These are phyloP conservation scores for Schwanniomyces yamadae DNA, from an alignment of 805 yeast species.

Conservation along the genomic window DNA sequence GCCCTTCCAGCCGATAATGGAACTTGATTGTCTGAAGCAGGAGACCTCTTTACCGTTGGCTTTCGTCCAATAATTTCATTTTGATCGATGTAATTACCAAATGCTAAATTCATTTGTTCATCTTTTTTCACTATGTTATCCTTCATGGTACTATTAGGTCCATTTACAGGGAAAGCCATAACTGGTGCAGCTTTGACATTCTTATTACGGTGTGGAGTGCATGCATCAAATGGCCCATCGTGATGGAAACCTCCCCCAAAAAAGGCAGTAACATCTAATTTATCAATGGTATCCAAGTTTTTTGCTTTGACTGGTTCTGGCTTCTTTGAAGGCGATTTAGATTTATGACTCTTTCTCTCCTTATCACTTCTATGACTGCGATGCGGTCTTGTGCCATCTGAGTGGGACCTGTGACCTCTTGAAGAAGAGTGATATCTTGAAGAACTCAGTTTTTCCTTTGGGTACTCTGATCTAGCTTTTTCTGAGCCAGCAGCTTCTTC, in stretches of 20 bases:
- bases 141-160: conserved; percentile 83
- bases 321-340: conserved; percentile 39
- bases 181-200: conserved; percentile 79
- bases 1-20: conserved; percentile 20
- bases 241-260: conserved; percentile 96
- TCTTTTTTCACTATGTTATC: conserved; percentile 53
- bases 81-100: conserved; percentile 55
- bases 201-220: conserved; percentile 93
- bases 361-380: conserved; percentile 12
- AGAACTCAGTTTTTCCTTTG: conserved; percentile 46
- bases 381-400: conserved; percentile 14
- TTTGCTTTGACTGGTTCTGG: conserved; percentile 54
- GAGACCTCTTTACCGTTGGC: conserved; percentile 3
- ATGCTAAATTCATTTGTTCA: conserved; percentile 68
- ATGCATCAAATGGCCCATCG: conserved; percentile 98
- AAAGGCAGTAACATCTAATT: conserved; percentile 91
- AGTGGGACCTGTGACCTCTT: conserved; percentile 21
- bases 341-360: conserved; percentile 18
- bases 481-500: conserved; percentile 65
- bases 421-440: conserved; percentile 17
- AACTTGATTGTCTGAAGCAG: conserved; percentile 8
- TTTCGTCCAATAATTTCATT: conserved; percentile 37
- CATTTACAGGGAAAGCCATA: conserved; percentile 91
- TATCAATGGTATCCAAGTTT: conserved; percentile 90
- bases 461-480: conserved; percentile 44